phyloP scores from a whole-genome alignment of 2,329 filamentous ascomycete species.

The Xylaria sp. region DNA sequence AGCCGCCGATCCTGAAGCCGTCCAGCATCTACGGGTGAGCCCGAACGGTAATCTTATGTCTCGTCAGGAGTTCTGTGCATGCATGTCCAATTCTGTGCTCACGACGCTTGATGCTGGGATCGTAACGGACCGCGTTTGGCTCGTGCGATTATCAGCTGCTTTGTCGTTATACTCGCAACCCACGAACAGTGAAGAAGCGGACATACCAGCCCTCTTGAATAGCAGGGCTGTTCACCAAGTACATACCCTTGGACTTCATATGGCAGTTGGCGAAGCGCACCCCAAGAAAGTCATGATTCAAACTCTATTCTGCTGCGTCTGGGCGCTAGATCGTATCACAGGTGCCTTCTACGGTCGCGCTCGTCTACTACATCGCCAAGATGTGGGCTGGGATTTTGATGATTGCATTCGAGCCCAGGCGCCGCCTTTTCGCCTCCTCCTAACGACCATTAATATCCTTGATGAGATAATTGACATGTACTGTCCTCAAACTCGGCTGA shows the following conservation, averaged over 20 bases:
- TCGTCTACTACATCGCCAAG: conserved; percentile 64
- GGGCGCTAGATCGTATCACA: conserved; percentile 66
- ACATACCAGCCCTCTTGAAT: conserved; percentile 59
- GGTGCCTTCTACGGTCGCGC: conserved; percentile 65
- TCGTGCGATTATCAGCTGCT: conserved; percentile 60
- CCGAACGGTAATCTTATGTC: conserved; percentile 47
- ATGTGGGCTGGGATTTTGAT: conserved; percentile 60
- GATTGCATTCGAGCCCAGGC: conserved; percentile 56
- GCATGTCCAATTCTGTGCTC: conserved; percentile 55
- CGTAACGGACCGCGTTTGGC: conserved; percentile 59
- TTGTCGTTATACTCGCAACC: conserved; percentile 66
- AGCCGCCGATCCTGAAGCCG: conserved; percentile 54
- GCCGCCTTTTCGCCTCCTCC: conserved; percentile 62
- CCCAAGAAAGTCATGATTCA: conserved; percentile 49
- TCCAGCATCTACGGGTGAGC: conserved; percentile 52
- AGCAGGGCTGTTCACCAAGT: conserved; percentile 62
- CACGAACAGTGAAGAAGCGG: conserved; percentile 57
- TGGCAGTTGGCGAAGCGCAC: conserved; percentile 45
- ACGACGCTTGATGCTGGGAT: conserved; percentile 59
- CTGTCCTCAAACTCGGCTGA: conserved; percentile 57
- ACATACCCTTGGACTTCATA: conserved; percentile 62
- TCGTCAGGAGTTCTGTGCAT: conserved; percentile 55
- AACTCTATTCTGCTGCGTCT: conserved; percentile 61
- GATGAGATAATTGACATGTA: conserved; percentile 67
- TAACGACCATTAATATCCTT: conserved; percentile 60